Evolutionary conservation across 1,284 basidiomycete species (phyloP).

Genomic region (Butyriboletus appendiculatus): DNA sequence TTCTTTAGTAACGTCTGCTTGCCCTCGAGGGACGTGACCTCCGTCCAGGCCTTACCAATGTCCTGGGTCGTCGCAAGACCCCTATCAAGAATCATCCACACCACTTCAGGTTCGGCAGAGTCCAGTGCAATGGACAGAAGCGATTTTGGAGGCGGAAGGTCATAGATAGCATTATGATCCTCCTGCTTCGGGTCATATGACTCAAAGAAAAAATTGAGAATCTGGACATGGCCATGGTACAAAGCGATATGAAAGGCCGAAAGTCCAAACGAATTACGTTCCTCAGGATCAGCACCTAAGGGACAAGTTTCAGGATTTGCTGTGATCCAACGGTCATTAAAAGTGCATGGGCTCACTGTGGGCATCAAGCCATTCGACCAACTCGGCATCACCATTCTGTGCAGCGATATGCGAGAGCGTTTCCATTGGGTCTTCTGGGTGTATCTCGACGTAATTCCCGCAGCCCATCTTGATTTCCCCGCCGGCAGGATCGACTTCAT

Average conservation of each 20-base stretch:
- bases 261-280: conserved; percentile 55
- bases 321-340: conserved; percentile 22
- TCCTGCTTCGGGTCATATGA: conserved; percentile 49
- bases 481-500: conserved; percentile 66
- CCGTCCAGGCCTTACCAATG: conserved; percentile 51
- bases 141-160: conserved; percentile 39
- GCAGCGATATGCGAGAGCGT: conserved; percentile 70
- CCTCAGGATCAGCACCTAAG: conserved; percentile 69
- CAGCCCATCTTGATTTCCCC: conserved; percentile 64
- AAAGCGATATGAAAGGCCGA: conserved; percentile 72
- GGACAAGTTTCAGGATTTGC: conserved; percentile 21
- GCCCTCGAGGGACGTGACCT: conserved; percentile 42
- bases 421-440: conserved; percentile 57
- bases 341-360: conserved; percentile 52
- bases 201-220: conserved; percentile 60
- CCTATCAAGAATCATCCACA: conserved; percentile 62
- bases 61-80: conserved; percentile 50
- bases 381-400: conserved; percentile 49
- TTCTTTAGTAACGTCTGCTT: conserved; percentile 33
- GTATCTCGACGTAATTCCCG: conserved; percentile 47
- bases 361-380: conserved; percentile 67
- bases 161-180: conserved; percentile 52
- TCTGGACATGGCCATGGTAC: conserved; percentile 45
- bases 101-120: conserved; percentile 58
- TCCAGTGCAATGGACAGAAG: conserved; percentile 58